phyloP scores from a whole-genome alignment of 768 basidiomycete species.

The Amanita brunnescens region DNA sequence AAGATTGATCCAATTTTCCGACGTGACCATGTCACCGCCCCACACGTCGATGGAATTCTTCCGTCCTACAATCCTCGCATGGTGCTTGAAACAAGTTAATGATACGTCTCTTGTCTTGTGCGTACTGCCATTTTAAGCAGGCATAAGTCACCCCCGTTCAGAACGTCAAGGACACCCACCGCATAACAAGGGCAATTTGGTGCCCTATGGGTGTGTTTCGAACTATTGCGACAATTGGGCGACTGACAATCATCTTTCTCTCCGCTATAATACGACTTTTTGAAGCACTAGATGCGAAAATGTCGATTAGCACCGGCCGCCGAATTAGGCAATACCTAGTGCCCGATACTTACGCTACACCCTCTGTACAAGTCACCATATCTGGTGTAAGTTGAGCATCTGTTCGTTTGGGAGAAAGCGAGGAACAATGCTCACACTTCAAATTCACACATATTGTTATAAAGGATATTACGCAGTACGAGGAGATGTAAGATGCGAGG shows the following conservation, averaged over 20 bases:
- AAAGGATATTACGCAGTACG: not conserved
- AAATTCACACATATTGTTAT: slow-evolving; percentile 40
- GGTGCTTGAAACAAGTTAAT: slow-evolving; percentile 57
- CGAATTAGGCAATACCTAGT: slow-evolving; percentile 8
- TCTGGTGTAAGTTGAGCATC: slow-evolving; percentile 15
- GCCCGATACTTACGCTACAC: slow-evolving; percentile 26
- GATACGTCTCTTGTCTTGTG: slow-evolving; percentile 44
- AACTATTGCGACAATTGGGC: slow-evolving; percentile 43
- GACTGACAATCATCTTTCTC: slow-evolving; percentile 45
- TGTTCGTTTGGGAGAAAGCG: not conserved
- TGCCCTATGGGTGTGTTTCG: slow-evolving; percentile 52
- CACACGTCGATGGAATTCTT: slow-evolving; percentile 18
- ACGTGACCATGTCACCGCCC: not conserved
- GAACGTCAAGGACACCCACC: slow-evolving; percentile 19
- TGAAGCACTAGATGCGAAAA: slow-evolving; percentile 43
- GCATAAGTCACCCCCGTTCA: not conserved
- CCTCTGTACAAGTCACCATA: slow-evolving; percentile 35
- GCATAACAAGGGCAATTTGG: slow-evolving; percentile 46
- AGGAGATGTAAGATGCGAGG: slow-evolving; percentile 8
- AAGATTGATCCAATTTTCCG: not conserved
- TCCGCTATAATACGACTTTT: slow-evolving; percentile 55
- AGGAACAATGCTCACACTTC: slow-evolving; percentile 37
- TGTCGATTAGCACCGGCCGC: slow-evolving; percentile 6
- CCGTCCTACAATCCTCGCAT: slow-evolving; percentile 46
- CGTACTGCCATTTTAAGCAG: slow-evolving; percentile 19